phyloP scores from a whole-genome alignment of 345 rosid species.

The Jatropha curcas region DNA sequence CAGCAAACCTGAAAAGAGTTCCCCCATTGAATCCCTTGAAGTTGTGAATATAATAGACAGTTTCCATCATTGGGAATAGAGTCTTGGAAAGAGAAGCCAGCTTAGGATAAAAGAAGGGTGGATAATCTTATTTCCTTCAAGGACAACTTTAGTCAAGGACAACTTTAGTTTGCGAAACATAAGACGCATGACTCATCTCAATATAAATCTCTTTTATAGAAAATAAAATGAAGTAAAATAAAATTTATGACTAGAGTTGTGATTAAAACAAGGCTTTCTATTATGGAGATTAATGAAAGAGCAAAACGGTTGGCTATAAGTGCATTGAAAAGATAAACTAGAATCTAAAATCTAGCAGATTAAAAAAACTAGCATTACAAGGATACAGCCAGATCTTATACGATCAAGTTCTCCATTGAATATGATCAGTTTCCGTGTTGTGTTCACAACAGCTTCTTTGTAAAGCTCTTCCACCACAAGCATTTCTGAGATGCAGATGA shows the following conservation, averaged over 20 bases:
- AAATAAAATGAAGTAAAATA: no score
- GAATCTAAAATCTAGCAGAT: not conserved
- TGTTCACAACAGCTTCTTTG: slow-evolving; percentile 72
- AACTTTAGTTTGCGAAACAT: no score
- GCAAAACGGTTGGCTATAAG: not conserved
- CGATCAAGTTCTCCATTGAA: slow-evolving; percentile 97
- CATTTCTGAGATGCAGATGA: slow-evolving; percentile 64
- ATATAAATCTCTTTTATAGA: no score
- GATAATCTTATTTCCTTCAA: slow-evolving; percentile 64
- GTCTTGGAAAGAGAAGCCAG: slow-evolving; percentile 73
- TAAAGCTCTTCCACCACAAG: slow-evolving; percentile 96
- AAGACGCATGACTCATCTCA: no score
- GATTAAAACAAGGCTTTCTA: no score
- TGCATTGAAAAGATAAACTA: not conserved
- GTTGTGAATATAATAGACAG: slow-evolving; percentile 92
- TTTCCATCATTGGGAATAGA: slow-evolving; percentile 78
- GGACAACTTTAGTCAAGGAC: slow-evolving; percentile 39
- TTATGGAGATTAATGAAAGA: not conserved
- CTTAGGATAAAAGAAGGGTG: slow-evolving; percentile 91
- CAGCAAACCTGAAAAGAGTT: slow-evolving; percentile 94
- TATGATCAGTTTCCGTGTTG: slow-evolving; percentile 62
- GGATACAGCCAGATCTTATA: slow-evolving; percentile 97
- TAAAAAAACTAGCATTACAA: slow-evolving; percentile 19
- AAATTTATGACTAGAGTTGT: no score
- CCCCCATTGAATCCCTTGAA: slow-evolving; percentile 88